Base-by-base conservation (phyloP, 2,329 filamentous ascomycete species). In the Cryphonectria parasitica region DNA sequence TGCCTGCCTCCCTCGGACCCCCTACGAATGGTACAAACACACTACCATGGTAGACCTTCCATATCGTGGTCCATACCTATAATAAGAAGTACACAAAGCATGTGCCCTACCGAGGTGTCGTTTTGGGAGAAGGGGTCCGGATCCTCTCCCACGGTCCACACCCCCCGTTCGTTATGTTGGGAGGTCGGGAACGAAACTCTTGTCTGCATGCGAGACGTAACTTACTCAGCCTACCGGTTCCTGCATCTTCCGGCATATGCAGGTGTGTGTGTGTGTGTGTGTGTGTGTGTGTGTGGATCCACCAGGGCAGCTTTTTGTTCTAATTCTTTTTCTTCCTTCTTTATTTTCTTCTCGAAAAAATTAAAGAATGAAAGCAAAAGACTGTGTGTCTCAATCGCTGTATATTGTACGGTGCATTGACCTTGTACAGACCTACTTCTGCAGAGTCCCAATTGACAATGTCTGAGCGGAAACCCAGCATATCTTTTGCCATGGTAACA, bases 201-300 rank as follows among this genome's bases (percentile, higher is more conserved):
- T 15, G 43, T 45, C 25, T 56, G 52, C 52, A 56, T 56, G 52
- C 52, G 28, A 31, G 54, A 19, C 54, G 13, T 58, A 28, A 19
- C 54, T 58, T 58, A 19, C 54, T 58, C 34, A 58, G 54, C 54
- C 54, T 58, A 58, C 54, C 54, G 54, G 54, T 58, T 58, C 54
- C 54, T 58, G 54, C 54, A 7, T 58, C 54, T 58, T 58, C 54
- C 54, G 54, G 25, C 28, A 58, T 58, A 58, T 58, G 54, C 54
- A 58, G 28, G 28, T 19, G n/a, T n/a, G n/a, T n/a, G n/a, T n/a
- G n/a, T n/a, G n/a, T n/a, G n/a, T n/a, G n/a, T n/a, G n/a, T n/a
- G n/a, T n/a, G n/a, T n/a, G n/a, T n/a, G n/a, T n/a, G n/a, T 28
- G 52, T 15, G 54, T 31, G 45, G 45, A 49, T 49, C 45, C 45